A percentile compares a stretch with the other conserved stretches of the same genome.
These are phyloP conservation scores for Chenopodium suecicum DNA, from an alignment of 148 eudicot genomes.

Conservation along the genomic window DNA sequence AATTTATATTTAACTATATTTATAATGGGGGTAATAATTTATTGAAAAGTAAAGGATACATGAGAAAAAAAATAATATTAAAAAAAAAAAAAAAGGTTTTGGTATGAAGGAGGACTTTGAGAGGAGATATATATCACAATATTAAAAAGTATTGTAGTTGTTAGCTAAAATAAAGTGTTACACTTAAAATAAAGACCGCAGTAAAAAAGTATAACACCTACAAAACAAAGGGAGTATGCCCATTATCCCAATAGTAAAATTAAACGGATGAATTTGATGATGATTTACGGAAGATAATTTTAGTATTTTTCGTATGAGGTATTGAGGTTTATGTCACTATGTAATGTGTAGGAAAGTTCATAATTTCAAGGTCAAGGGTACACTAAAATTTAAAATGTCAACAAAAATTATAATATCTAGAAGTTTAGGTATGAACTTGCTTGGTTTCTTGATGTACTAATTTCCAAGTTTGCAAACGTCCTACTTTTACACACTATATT, in stretches of 20 bases:
- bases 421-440: background rate
- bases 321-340: background rate
- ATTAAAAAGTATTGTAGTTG: too few species aligned
- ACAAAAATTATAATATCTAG: background rate
- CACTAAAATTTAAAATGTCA: background rate
- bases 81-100: too few species aligned
- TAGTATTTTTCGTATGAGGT: too few species aligned
- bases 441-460: background rate
- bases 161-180: too few species aligned
- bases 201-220: background rate
- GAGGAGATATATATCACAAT: too few species aligned
- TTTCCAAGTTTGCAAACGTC: background rate
- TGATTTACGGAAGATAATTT: background rate
- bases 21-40: too few species aligned
- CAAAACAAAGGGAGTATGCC: background rate
- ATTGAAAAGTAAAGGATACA: too few species aligned
- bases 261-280: background rate
- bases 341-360: background rate
- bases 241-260: background rate
- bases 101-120: too few species aligned
- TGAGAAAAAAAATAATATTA: too few species aligned
- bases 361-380: background rate
- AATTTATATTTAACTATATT: too few species aligned
- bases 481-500: too few species aligned
- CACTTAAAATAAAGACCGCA: too few species aligned